Conservation (phyloP, 176 grass and related monocot species). For the Saccharum spontaneum region DNA sequence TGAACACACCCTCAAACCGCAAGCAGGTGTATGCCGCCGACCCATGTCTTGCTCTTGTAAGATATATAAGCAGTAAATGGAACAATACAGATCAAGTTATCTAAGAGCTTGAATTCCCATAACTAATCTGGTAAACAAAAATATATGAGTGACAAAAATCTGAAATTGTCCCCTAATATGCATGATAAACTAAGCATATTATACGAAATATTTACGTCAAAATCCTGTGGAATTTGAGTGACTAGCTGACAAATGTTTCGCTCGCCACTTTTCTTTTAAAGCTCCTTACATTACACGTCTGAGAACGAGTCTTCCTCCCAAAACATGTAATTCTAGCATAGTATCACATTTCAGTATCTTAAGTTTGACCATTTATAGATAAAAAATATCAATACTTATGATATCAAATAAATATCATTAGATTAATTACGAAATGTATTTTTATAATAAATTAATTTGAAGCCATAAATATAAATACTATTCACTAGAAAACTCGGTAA, state of each 20-base stretch:
- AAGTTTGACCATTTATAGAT: no score
- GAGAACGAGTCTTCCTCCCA: neutral
- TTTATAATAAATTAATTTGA: no score
- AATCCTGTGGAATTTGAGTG: neutral
- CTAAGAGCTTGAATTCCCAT: neutral
- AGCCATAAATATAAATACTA: no score
- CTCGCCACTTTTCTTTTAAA: neutral
- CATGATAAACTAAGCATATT: neutral
- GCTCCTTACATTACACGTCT: neutral
- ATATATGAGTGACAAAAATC: neutral
- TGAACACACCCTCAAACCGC: no score
- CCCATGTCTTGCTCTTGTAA: no score
- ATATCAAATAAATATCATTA: no score
- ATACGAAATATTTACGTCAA: neutral
- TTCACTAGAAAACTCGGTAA: no score
- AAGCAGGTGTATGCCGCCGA: neutral
- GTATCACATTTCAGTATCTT: no score
- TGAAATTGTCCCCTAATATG: neutral
- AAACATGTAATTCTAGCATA: no score
- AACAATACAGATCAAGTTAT: neutral
- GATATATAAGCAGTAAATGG: neutral
- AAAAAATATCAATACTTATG: no score
- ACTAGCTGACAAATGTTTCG: neutral
- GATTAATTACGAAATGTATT: no score
- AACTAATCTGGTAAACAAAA: neutral